Percentiles rank a stretch among this genome's conserved stretches.
Conservation (phyloP, 1,139 yeast species). For the Suhomyces taliae region DNA sequence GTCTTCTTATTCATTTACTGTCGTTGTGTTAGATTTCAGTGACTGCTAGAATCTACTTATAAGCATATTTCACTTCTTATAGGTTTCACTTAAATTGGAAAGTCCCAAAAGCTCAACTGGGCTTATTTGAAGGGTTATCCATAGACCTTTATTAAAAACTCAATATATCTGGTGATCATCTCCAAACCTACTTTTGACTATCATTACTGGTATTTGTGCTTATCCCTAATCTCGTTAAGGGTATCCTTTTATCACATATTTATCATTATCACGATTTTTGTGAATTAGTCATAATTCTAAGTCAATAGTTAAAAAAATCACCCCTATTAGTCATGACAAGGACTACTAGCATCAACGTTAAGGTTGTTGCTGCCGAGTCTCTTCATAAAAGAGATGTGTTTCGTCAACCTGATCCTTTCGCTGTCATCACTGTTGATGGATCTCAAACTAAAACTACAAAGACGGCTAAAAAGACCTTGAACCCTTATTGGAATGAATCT, state of each 20-base stretch:
- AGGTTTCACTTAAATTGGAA: background rate
- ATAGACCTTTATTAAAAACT: no score
- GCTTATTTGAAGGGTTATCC: no score
- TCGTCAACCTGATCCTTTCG: conserved; percentile 96
- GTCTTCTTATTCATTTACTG: background rate
- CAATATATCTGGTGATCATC: background rate
- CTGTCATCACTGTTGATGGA: conserved; percentile 95
- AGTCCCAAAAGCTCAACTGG: no score
- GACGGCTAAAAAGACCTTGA: conserved; percentile 89
- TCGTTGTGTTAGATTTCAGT: background rate
- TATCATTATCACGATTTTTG: no score
- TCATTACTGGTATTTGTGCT: no score
- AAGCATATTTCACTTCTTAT: background rate
- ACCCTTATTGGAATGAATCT: conserved; percentile 97
- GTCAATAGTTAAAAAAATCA: background rate
- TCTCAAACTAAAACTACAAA: conserved; percentile 93
- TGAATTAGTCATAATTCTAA: background rate
- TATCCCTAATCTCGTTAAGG: no score
- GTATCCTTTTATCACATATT: no score
- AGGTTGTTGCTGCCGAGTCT: conserved; percentile 94
- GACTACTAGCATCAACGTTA: conserved; percentile 54
- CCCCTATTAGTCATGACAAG: conserved; percentile 16
- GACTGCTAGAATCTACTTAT: background rate
- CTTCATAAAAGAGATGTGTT: conserved; percentile 93
- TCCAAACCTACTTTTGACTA: background rate